phyloP scores from a whole-genome alignment of 176 grass and related monocot species.

The Triticum timopheevii region DNA sequence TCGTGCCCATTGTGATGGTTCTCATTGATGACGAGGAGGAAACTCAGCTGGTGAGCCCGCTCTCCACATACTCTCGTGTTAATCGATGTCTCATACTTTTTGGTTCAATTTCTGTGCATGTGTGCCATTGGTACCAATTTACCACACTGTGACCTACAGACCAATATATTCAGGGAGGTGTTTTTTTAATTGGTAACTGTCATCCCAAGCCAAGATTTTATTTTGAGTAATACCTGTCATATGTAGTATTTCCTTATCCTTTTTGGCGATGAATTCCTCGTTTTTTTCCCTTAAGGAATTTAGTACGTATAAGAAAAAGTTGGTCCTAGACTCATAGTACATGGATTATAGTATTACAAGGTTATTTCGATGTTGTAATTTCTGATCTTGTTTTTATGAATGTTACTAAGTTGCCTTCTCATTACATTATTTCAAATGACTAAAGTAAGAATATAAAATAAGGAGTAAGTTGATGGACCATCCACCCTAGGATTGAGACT shows the following conservation, averaged over 20 bases:
- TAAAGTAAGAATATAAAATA: neutral
- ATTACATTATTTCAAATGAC: too few species aligned
- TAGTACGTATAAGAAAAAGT: neutral
- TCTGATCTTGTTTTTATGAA: too few species aligned
- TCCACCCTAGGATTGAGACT: neutral
- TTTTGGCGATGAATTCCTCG: neutral
- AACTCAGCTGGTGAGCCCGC: neutral
- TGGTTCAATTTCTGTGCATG: neutral
- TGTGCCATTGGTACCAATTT: neutral
- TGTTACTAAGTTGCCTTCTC: too few species aligned
- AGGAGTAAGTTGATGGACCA: neutral
- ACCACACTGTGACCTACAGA: too few species aligned
- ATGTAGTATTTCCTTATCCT: neutral
- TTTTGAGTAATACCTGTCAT: neutral
- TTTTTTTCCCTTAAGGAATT: neutral
- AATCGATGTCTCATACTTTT: neutral
- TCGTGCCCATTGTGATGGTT: neutral
- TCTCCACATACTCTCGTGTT: neutral
- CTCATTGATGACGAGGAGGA: neutral
- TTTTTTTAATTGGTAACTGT: neutral
- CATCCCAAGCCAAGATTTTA: neutral
- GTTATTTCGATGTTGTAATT: neutral
- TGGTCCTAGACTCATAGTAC: neutral
- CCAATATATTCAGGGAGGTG: neutral
- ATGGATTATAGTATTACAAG: neutral